Conservation (phyloP, 2,329 filamentous ascomycete genomes). For the Ascochyta rabiei region DNA sequence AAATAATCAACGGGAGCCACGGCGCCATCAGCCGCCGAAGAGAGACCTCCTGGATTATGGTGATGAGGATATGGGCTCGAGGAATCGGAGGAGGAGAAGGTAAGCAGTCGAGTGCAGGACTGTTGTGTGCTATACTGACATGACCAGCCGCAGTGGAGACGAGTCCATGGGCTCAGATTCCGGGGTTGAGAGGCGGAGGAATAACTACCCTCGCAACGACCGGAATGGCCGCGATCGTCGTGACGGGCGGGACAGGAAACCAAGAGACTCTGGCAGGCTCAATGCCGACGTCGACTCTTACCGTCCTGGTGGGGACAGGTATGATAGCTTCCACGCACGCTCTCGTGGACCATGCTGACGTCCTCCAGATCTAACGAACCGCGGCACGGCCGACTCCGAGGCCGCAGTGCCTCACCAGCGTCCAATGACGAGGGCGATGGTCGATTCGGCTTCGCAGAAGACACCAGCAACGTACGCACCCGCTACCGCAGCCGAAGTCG, state of each 20-base stretch:
- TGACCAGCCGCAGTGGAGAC: slow-evolving; percentile 59
- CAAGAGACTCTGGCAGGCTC: slow-evolving; percentile 15
- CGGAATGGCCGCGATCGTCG: slow-evolving; percentile 18
- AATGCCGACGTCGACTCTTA: slow-evolving; percentile 40
- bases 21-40: slow-evolving; percentile 58
- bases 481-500: slow-evolving; percentile 52
- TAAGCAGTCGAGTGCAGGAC: not conserved
- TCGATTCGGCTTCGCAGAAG: slow-evolving; percentile 57
- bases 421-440: slow-evolving; percentile 55
- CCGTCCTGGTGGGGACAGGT: slow-evolving; percentile 37
- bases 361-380: slow-evolving; percentile 33
- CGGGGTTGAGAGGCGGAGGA: slow-evolving; percentile 31
- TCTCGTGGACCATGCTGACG: not conserved
- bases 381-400: slow-evolving; percentile 58
- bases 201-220: slow-evolving; percentile 17
- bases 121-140: slow-evolving; percentile 30
- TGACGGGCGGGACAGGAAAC: slow-evolving; percentile 24
- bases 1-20: slow-evolving; percentile 50
- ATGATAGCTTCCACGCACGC: not conserved
- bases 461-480: slow-evolving; percentile 50
- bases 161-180: slow-evolving; percentile 83
- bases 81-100: slow-evolving; percentile 34
- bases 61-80: slow-evolving; percentile 30
- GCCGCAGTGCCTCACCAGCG: slow-evolving; percentile 65
- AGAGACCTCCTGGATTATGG: slow-evolving; percentile 39